Evolutionary conservation across 1,284 basidiomycete species (phyloP).

Genomic region (Ceratorhiza oryzae-sativae): DNA sequence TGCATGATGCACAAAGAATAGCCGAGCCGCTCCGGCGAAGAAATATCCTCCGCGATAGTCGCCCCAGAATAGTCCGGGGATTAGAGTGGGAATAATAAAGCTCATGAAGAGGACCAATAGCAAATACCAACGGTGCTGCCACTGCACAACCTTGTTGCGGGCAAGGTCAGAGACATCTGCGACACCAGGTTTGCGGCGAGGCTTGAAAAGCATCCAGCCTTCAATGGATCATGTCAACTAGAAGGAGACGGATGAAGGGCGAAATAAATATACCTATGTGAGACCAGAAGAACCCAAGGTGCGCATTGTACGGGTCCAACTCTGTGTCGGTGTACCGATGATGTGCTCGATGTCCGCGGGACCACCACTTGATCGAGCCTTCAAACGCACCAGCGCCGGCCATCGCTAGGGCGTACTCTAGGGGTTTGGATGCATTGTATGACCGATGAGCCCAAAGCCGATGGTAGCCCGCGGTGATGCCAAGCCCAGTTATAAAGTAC

Average conservation of each 20-base stretch:
- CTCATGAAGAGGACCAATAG: slow-evolving; percentile 74
- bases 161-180: slow-evolving; percentile 87
- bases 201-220: slow-evolving; percentile 93
- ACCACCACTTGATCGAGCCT: slow-evolving; percentile 95
- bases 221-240: background rate
- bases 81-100: slow-evolving; percentile 74
- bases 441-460: slow-evolving; percentile 90
- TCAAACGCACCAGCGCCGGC: slow-evolving; percentile 86
- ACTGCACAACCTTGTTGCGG: slow-evolving; percentile 77
- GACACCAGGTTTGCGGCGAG: slow-evolving; percentile 82
- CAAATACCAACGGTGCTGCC: slow-evolving; percentile 87
- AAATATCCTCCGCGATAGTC: slow-evolving; percentile 86
- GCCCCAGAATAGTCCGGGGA: slow-evolving; percentile 83
- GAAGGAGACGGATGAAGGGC: background rate
- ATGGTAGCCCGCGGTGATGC: slow-evolving; percentile 79
- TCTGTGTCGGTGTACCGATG: slow-evolving; percentile 95
- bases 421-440: slow-evolving; percentile 83
- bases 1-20: slow-evolving; percentile 78
- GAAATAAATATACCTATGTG: slow-evolving; percentile 59
- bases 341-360: slow-evolving; percentile 88
- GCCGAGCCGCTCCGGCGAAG: slow-evolving; percentile 80
- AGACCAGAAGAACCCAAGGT: slow-evolving; percentile 78
- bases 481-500: slow-evolving; percentile 87
- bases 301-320: slow-evolving; percentile 91
- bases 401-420: slow-evolving; percentile 80